Conservation (phyloP, 23 red algal genomes). For the Gracilaria domingensis region DNA sequence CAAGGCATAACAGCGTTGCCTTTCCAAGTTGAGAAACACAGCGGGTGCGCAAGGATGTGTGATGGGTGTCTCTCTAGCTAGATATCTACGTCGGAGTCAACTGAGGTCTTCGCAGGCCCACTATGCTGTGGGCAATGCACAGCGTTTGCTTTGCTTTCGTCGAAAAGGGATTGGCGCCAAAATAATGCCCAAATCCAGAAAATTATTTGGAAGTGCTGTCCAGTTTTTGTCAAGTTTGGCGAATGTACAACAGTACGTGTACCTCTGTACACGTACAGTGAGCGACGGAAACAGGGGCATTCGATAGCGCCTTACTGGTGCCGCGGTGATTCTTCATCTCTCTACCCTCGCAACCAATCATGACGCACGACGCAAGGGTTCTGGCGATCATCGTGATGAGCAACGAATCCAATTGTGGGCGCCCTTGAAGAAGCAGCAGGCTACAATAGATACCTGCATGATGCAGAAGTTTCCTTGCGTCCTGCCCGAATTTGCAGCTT, state of each 20-base stretch:
- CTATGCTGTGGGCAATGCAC: background rate
- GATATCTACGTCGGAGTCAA: background rate
- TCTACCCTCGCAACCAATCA: background rate
- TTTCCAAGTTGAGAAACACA: too few relatives aligned
- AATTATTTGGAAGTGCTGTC: background rate
- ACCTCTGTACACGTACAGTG: too few relatives aligned
- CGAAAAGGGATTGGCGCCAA: background rate
- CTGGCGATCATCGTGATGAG: background rate
- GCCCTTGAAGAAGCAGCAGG: background rate
- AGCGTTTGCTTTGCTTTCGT: conserved; percentile 9
- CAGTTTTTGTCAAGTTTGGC: background rate
- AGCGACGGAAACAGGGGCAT: too few relatives aligned
- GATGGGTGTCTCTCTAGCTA: background rate
- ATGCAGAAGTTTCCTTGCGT: too few relatives aligned
- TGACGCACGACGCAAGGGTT: background rate
- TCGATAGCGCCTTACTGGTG: too few relatives aligned
- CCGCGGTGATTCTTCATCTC: background rate
- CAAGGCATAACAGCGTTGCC: too few relatives aligned
- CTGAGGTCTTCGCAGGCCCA: background rate
- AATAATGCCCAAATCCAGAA: background rate
- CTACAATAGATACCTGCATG: too few relatives aligned
- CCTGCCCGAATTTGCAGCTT: too few relatives aligned
- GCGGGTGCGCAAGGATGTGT: too few relatives aligned
- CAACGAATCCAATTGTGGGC: background rate
- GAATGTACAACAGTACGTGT: background rate